Base-by-base conservation (phyloP, 163 green algal species). In the Coccomyxa subellipsoidea region DNA sequence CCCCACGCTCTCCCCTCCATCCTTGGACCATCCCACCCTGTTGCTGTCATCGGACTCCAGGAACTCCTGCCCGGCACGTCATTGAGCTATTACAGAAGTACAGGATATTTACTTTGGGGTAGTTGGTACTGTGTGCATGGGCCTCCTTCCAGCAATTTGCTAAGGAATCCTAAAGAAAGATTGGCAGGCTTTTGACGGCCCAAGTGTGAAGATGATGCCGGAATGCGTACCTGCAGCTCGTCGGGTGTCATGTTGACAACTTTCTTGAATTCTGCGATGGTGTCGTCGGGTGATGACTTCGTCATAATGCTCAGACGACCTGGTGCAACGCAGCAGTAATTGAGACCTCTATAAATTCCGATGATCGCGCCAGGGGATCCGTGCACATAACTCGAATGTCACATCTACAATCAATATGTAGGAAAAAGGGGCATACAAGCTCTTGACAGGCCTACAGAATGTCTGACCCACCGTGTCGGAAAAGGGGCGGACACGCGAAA, bases 251-350 rank as follows among this genome's bases (percentile, higher is more conserved):
- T 73, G 4, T 73, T 73, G 10, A 73, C 66, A n/a, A 18, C 31
- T 8, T 34, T 73, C 66, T 73, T 73, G 66, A 73, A 73, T n/a
- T 73, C 66, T 36, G 66, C n/a, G 8, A 73, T 73, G 21, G 66
- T 73, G 21, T 73, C 66, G 18, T 34, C n/a, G 7, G 66, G 66
- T 59, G 47, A 6, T 18, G 47, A 12, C 47, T 73, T 32, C 32
- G 66, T 73, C 66, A 73, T 73, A 18, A 23, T 73, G 18, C 66
- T 73, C 23, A 12, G 21, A 12, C 23, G 47, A 59, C 47, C 47
- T 59, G 47, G 23, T 59, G n/a, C n/a, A n/a, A n/a, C n/a, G n/a
- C n/a, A n/a, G n/a, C n/a, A n/a, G n/a, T n/a, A n/a, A n/a, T n/a
- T n/a, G n/a, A n/a, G n/a, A n/a, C n/a, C n/a, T n/a, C n/a, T n/a